These are phyloP conservation scores for Pythium apleroticum DNA, from an alignment of 352 stramenopile species.

Conservation along the genomic window DNA sequence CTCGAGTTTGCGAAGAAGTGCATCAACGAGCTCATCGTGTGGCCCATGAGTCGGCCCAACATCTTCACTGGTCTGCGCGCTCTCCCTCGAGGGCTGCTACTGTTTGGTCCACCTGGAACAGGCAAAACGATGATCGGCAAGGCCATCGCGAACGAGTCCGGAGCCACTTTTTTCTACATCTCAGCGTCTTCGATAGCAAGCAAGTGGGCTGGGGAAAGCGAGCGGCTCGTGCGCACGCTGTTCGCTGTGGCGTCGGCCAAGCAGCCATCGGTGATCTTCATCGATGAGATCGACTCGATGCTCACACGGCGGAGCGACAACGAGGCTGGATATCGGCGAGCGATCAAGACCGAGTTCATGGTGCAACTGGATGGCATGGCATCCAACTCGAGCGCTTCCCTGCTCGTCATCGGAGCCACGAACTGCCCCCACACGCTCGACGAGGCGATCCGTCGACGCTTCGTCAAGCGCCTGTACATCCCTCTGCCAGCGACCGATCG, in stretches of 20 bases:
- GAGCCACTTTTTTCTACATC: background rate
- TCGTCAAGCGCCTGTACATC: slow-evolving; percentile 3
- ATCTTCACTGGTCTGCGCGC: background rate
- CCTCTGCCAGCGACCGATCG: background rate
- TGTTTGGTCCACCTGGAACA: background rate
- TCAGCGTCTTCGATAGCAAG: background rate
- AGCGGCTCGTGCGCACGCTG: background rate
- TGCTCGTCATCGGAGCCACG: background rate
- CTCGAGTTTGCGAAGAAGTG: background rate
- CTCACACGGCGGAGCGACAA: background rate
- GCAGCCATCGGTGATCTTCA: slow-evolving; percentile 3
- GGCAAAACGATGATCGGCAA: background rate
- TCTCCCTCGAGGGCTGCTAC: background rate
- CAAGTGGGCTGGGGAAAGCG: slow-evolving; percentile 1
- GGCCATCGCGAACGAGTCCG: background rate
- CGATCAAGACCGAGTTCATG: slow-evolving; percentile 8
- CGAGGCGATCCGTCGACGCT: background rate
- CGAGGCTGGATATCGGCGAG: background rate
- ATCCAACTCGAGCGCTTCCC: background rate
- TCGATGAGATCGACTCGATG: slow-evolving; percentile 8
- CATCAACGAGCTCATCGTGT: background rate
- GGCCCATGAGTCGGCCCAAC: background rate
- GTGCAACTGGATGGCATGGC: background rate
- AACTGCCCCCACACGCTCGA: slow-evolving; percentile 3
- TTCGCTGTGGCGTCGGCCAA: background rate